phyloP scores from a whole-genome alignment of 83 land plant genomes.

The Thuja plicata region DNA sequence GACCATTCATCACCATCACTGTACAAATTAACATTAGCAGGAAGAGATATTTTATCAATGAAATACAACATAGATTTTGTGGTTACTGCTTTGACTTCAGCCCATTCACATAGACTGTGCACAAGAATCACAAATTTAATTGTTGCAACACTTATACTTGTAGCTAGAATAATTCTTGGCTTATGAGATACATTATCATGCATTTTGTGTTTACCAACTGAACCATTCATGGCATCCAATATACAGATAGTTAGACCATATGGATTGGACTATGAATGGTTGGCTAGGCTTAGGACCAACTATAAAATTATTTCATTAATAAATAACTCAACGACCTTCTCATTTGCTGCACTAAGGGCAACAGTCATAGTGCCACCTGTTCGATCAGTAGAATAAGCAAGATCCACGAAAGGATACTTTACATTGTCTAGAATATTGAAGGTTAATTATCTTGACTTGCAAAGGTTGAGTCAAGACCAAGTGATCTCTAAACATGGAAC shows the following conservation, averaged over 20 bases:
- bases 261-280: too few relatives aligned
- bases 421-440: conserved; percentile 85
- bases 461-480: conserved; percentile 97
- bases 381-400: conserved; percentile 95
- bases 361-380: conserved; percentile 99
- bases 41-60: conserved; percentile 64
- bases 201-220: background rate
- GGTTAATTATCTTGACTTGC: conserved; percentile 91
- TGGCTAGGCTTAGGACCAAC: too few relatives aligned
- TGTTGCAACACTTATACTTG: conserved; percentile 96
- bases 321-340: conserved; percentile 98
- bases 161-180: conserved; percentile 88
- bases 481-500: conserved; percentile 87
- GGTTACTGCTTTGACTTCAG: conserved; percentile 88
- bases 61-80: conserved; percentile 83
- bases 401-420: conserved; percentile 93
- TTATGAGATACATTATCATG: conserved; percentile 19
- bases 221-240: conserved; percentile 1
- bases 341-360: conserved; percentile 97
- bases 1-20: conserved; percentile 98
- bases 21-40: conserved; percentile 65
- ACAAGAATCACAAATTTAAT: conserved; percentile 84
- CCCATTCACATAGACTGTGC: conserved; percentile 83
- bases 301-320: too few relatives aligned
- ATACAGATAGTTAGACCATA: too few relatives aligned